phyloP scores from a whole-genome alignment of 2,329 filamentous ascomycete genomes.

The Neurospora sp. region DNA sequence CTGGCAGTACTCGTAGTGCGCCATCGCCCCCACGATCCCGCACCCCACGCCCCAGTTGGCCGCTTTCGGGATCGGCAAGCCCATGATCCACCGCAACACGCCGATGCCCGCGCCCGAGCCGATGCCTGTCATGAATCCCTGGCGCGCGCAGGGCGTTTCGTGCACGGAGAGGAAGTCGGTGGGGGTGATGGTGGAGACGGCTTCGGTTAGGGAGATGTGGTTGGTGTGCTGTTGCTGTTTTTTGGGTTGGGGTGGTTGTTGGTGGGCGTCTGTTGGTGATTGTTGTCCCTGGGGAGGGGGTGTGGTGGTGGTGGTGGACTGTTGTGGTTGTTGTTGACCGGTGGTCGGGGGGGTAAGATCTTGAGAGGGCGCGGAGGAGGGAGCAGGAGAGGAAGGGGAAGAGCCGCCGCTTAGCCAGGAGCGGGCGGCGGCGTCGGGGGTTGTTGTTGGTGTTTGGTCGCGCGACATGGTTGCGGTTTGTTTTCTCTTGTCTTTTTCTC shows the following conservation, averaged over 20 bases:
- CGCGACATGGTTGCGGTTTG: not conserved
- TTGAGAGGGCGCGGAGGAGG: not conserved
- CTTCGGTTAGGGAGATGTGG: constrained; percentile 42
- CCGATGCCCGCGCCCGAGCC: constrained; percentile 67
- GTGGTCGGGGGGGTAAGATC: not conserved
- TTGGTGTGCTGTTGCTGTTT: constrained; percentile 11
- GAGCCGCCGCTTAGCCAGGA: constrained; percentile 7
- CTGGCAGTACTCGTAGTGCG: constrained; percentile 78
- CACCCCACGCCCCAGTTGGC: constrained; percentile 79
- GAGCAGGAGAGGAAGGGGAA: not conserved
- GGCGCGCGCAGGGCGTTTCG: constrained; percentile 72
- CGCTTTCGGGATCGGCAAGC: constrained; percentile 54
- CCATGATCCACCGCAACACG: constrained; percentile 60
- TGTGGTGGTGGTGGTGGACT: not conserved
- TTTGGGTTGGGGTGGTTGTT: not conserved
- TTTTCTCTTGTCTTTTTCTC: too few species aligned
- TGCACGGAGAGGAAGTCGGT: constrained; percentile 65
- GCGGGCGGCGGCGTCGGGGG: constrained; percentile 7
- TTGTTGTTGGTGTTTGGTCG: not conserved
- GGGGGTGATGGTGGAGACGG: constrained; percentile 54
- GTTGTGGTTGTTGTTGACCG: not conserved
- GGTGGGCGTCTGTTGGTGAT: not conserved
- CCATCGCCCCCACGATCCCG: constrained; percentile 60
- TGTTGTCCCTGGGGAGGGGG: too few species aligned
- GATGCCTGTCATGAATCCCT: constrained; percentile 76